Conservation (phyloP, 2,329 filamentous ascomycete genomes). For the Rutstroemia sp. region DNA sequence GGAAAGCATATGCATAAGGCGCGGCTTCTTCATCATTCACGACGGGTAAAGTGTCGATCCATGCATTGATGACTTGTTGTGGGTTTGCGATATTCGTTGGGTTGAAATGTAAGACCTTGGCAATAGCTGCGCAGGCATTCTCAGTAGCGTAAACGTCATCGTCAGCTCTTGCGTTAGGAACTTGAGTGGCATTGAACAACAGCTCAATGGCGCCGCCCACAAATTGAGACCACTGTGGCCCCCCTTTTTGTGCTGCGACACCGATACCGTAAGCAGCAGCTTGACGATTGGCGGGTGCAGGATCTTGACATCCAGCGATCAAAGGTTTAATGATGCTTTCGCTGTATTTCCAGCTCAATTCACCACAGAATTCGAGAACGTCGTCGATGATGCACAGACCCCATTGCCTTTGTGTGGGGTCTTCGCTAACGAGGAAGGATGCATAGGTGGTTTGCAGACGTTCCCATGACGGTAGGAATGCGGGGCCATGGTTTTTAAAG, state of each 20-base stretch:
- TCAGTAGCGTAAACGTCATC: slow-evolving; percentile 97
- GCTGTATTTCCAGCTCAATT: slow-evolving; percentile 79
- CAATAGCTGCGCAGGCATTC: slow-evolving; percentile 92
- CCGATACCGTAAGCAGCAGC: slow-evolving; percentile 94
- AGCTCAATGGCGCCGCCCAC: slow-evolving; percentile 70
- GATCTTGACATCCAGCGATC: slow-evolving; percentile 76
- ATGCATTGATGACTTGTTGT: slow-evolving; percentile 71
- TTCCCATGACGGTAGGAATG: slow-evolving; percentile 85
- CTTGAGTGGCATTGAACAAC: slow-evolving; percentile 77
- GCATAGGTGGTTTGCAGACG: slow-evolving; percentile 79
- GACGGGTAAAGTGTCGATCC: slow-evolving; percentile 86
- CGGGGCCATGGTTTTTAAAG: slow-evolving; percentile 88
- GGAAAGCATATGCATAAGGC: slow-evolving; percentile 88
- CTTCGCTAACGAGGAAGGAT: slow-evolving; percentile 69
- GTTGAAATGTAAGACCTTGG: slow-evolving; percentile 94
- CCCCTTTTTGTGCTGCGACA: slow-evolving; percentile 89
- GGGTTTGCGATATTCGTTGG: slow-evolving; percentile 65
- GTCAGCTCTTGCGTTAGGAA: slow-evolving; percentile 76
- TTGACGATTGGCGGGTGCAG: slow-evolving; percentile 86
- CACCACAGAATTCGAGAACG: slow-evolving; percentile 92
- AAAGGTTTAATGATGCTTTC: slow-evolving; percentile 82
- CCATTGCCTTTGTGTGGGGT: slow-evolving; percentile 94
- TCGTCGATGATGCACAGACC: slow-evolving; percentile 99
- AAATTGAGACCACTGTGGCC: slow-evolving; percentile 80
- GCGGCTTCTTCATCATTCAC: slow-evolving; percentile 95